Base-by-base conservation (phyloP, 257 asterid genomes). In the Nicotiana obtusifolia region DNA sequence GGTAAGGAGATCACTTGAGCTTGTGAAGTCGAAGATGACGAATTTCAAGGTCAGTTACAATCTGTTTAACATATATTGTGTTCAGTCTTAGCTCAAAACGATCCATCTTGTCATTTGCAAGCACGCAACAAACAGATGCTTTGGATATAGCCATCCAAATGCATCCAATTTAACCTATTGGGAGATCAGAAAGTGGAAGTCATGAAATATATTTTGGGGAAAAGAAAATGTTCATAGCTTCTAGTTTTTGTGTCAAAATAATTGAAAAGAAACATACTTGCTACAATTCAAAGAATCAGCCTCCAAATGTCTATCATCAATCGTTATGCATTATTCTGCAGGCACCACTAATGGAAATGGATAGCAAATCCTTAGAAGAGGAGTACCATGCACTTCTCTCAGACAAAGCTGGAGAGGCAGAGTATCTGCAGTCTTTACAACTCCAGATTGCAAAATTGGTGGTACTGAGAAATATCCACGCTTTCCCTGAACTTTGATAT, bases 331-430 rank as follows among this genome's bases (percentile, higher is more conserved):
- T 19, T 64, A 13, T 49, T 67, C 37, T 78, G 60, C 97, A 95
- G 98, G 87, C 87, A 62, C 94, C 91, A 80, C 90, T 95, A 44
- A 82, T 79, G 86, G 87, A 85, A 65, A 88, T 92, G 97, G 89
- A 89, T 83, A 85, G 61, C 84, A 86, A 86, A 81, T 82, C 83
- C 87, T 82, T 95, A 90, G 85, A 89, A 67, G 93, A 88, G 82
- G 97, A 92, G 93, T 90, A 89, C 81, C 92, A 87, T 83, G 97
- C 92, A 65, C 93, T 92, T 77, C 81, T 85, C 81, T 91, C 91
- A 57, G 97, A 92, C 86, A 95, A 91, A 87, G 87, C 84, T 84
- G 94, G 92, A 90, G 94, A 90, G 88, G 85, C 89, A 33, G 93
- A 89, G 88, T 92, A 87, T 83, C 84, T 90, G 89, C 90, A 92